Base-by-base conservation (phyloP, 768 basidiomycete genomes). In the Lactarius vividus region DNA sequence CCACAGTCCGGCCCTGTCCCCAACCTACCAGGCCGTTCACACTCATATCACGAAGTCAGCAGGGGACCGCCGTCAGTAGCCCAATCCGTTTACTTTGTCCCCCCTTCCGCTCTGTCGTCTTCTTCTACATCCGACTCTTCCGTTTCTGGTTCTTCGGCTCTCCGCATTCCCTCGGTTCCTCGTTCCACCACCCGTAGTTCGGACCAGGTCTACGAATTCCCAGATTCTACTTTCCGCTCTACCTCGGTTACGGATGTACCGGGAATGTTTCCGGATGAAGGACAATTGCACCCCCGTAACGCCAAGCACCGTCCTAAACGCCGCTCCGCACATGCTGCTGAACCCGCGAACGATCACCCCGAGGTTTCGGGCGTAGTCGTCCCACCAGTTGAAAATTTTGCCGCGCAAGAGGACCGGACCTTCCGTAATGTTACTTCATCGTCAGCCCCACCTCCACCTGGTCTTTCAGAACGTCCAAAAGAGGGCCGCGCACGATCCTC, bases 401-500 rank as follows among this genome's bases (percentile, higher is more conserved):
- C 42, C 11, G 11, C 10, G 37, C 37, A 55, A 20, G 61, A 53
- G 26, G 65, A 59, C 31, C 31, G 52, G 26, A 31, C 2, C 53
- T 31, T 62, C 57, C 40, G 42, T 54, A n/a, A 39, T 1, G 28
- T 59, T 23, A 52, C 31, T 33, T 26, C 53, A 63, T 54, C 60
- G n/a, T 52, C 56, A 35, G n/a, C 61, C 18, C 37, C 55, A 40
- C 39, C 69, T 60, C 49, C 57, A 42, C 31, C 69, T n/a, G 44
- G 40, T 39, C 54, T 42, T 40, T 33, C 58, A 13, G 69, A 73
- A 26, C 66, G 56, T 16, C 33, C 71, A 29, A 68, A 67, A 62
- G 71, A 71, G 54, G 69, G 66, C 42, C 70, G 72, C 23, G 70
- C 69, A 57, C 71, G 74, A 62, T 73, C 73, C 37, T 72, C 72